Conservation (phyloP, 2,329 filamentous ascomycete genomes). For the Alternaria gansuensis region DNA sequence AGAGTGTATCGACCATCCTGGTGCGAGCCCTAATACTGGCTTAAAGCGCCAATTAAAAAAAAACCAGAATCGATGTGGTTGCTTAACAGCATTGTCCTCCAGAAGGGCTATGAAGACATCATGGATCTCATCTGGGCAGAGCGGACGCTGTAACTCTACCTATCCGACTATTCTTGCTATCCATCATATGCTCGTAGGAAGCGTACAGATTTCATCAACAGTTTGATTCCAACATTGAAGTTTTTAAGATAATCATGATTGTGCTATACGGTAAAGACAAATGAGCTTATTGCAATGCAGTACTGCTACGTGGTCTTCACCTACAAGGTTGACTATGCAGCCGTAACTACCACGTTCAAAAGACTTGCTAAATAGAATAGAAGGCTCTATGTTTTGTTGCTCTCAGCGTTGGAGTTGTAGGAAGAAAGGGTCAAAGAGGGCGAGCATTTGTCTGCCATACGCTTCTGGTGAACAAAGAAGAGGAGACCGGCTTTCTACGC, state of each 20-base stretch:
- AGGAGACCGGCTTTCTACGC: background rate
- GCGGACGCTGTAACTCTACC: background rate
- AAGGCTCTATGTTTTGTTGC: background rate
- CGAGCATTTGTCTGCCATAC: background rate
- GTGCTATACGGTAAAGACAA: too few relatives aligned
- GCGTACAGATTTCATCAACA: too few relatives aligned
- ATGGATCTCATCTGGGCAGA: background rate
- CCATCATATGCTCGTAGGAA: background rate
- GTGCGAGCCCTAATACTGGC: fast-evolving
- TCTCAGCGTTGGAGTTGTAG: background rate
- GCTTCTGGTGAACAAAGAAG: background rate
- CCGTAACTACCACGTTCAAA: too few relatives aligned
- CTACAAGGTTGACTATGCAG: too few relatives aligned
- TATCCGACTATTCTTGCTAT: background rate
- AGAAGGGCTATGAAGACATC: background rate
- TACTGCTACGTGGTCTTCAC: too few relatives aligned
- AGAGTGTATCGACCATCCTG: background rate
- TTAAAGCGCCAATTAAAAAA: background rate
- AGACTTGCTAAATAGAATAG: too few relatives aligned
- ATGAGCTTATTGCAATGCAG: too few relatives aligned
- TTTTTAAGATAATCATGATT: too few relatives aligned
- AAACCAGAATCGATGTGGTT: background rate
- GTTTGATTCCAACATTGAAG: too few relatives aligned
- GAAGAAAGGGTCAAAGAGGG: background rate
- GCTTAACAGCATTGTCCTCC: background rate